phyloP scores from a whole-genome alignment of 2,329 filamentous ascomycete genomes.

The Epichloe sp. region DNA sequence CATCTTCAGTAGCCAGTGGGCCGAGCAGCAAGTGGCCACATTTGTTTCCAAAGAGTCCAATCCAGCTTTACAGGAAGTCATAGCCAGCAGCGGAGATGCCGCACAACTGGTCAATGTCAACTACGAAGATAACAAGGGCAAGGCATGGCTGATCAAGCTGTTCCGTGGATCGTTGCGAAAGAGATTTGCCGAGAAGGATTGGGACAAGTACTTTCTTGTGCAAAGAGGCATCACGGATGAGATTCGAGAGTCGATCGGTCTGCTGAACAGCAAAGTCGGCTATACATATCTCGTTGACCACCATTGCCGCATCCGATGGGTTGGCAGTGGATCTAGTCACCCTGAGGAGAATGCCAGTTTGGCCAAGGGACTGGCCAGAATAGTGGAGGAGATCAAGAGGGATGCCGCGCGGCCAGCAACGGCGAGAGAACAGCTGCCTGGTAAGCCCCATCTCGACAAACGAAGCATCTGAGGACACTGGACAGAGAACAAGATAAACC shows the following conservation, averaged over 20 bases:
- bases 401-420: constrained; percentile 20
- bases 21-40: constrained; percentile 61
- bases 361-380: constrained; percentile 46
- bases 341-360: constrained; percentile 54
- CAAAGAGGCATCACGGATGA: constrained; percentile 44
- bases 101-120: constrained; percentile 81
- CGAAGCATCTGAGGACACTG: constrained; percentile 8
- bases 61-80: constrained; percentile 49
- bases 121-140: constrained; percentile 67
- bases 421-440: constrained; percentile 20
- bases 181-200: constrained; percentile 36
- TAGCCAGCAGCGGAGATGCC: constrained; percentile 38
- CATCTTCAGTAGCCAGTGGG: constrained; percentile 77
- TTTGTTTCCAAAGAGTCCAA: constrained; percentile 58
- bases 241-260: constrained; percentile 48
- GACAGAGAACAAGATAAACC: not conserved
- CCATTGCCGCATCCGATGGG: constrained; percentile 86
- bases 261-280: constrained; percentile 83
- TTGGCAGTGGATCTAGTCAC: constrained; percentile 61
- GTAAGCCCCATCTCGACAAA: constrained; percentile 18
- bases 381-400: constrained; percentile 45
- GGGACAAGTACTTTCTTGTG: constrained; percentile 50
- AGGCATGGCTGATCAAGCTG: constrained; percentile 42
- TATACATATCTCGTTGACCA: constrained; percentile 87
- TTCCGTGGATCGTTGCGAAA: constrained; percentile 42